Base-by-base conservation (phyloP, 2,329 filamentous ascomycete genomes). In the Tolypocladium ophioglossoides region DNA sequence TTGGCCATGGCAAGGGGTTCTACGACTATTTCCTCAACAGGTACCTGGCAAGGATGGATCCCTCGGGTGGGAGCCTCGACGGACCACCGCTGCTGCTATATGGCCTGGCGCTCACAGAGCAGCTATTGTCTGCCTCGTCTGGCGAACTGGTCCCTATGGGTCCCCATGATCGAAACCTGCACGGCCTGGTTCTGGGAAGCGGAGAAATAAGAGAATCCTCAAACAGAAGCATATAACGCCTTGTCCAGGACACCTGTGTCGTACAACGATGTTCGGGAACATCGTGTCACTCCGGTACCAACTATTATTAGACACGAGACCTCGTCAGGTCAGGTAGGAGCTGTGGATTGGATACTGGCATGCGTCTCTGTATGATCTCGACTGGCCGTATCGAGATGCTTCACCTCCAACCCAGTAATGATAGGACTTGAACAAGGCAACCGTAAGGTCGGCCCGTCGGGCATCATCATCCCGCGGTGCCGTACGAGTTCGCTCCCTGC, bases 1-100 rank as follows among this genome's bases (percentile, higher is more conserved):
- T 97, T 22, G 94, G 94, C 41, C 94, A 99, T 70, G 94, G 94
- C 54, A 95, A 90, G 70, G 94, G 94, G 35, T 99, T 95, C 73
- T 99, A 99, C 76, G 94, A 99, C 74, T 87, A 85, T 69, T 99
- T 96, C 70, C 73, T 99, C 66, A 82, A 86, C 64, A 83, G 86
- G 61, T 95, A 91, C 63, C 68, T 73, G 52, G 66, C 78, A 68
- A 78, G 70, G 69, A 56, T 63, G 32, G 68, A 66, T 49, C 59
- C 70, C 50, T 65, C 67, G 54, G 64, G 67, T 44, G 66, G 65
- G 39, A 64, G 64, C 44, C 61, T 66, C 35, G 63, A 67, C 52
- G 65, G 66, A 54, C 67, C 73, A 20, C 41, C 52, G 63, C 68
- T 80, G 65, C 72, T 78, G 58, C 72, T 85, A 60, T 83, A 90